A percentile compares a stretch with the other conserved stretches of the same genome.
These are phyloP conservation scores for Pleurozium schreberi DNA, from an alignment of 225 moss, liverwort and hornwort species.

Conservation along the genomic window DNA sequence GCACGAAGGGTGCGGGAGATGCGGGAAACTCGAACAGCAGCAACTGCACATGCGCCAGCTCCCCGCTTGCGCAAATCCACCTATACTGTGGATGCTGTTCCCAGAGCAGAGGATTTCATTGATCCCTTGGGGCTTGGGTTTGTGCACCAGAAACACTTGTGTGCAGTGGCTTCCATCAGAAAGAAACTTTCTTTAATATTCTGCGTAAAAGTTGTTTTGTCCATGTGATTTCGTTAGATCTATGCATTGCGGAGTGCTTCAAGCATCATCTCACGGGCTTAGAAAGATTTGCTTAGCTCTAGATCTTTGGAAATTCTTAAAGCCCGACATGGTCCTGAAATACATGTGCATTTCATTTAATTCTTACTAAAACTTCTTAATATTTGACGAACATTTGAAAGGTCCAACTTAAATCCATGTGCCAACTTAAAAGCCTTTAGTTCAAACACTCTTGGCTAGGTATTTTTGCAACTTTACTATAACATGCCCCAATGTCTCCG, in stretches of 20 bases:
- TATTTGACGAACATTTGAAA: not conserved
- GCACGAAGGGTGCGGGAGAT: slow-evolving; percentile 91
- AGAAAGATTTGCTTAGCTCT: not conserved
- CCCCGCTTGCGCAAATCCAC: slow-evolving; percentile 61
- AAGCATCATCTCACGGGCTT: not conserved
- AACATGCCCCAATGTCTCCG: not conserved
- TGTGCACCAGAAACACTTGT: not conserved
- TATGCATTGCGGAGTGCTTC: not conserved
- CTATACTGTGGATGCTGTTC: slow-evolving; percentile 39
- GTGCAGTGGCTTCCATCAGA: not conserved
- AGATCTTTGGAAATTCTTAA: not conserved
- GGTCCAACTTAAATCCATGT: not conserved
- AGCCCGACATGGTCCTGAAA: not conserved
- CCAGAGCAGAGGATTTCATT: slow-evolving; percentile 68
- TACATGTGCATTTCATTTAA: not conserved
- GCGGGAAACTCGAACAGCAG: slow-evolving; percentile 79
- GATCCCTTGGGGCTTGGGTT: slow-evolving; percentile 94
- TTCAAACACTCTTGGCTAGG: not conserved
- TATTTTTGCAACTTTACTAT: not conserved
- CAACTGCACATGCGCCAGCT: slow-evolving; percentile 29
- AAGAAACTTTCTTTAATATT: not conserved
- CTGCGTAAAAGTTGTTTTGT: not conserved
- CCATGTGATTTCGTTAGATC: not conserved
- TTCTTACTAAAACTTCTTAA: not conserved
- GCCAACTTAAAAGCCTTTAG: not conserved